Evolutionary conservation across 1,139 yeast genomes (phyloP).

Genomic region (Kurtzmaniella natalensis): DNA sequence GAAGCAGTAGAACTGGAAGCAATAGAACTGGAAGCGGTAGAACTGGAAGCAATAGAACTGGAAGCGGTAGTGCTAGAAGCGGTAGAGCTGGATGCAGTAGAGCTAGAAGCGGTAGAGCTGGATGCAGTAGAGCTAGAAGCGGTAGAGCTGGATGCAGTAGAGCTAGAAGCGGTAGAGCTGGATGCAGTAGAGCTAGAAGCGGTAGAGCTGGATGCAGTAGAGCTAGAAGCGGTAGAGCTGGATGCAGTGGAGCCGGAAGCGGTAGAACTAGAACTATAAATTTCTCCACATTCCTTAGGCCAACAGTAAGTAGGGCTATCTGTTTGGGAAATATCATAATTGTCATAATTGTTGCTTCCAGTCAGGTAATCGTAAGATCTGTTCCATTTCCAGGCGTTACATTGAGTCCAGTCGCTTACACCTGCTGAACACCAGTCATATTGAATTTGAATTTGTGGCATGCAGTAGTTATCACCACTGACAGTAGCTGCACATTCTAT

Average conservation of each 20-base stretch:
- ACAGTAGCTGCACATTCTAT: background rate
- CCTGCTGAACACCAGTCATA: slow-evolving; percentile 6
- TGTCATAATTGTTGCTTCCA: background rate
- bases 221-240: background rate
- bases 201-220: background rate
- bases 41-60: too few species aligned
- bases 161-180: too few species aligned
- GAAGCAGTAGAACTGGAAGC: background rate
- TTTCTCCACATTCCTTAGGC: too few species aligned
- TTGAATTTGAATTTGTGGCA: slow-evolving; percentile 4
- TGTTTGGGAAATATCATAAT: background rate
- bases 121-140: too few species aligned
- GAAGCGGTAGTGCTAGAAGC: too few species aligned
- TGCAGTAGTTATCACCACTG: slow-evolving; percentile 2
- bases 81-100: too few species aligned
- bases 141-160: too few species aligned
- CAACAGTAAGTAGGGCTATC: slow-evolving; percentile 5
- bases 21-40: background rate
- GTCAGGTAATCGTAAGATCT: slow-evolving; percentile 3
- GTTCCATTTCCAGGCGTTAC: slow-evolving; percentile 1
- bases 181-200: too few species aligned
- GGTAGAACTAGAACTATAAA: too few species aligned
- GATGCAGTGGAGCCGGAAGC: background rate
- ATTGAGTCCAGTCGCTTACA: slow-evolving; percentile 1
- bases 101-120: too few species aligned